Conservation (phyloP, 768 basidiomycete species). For the Lentinula detonsa region DNA sequence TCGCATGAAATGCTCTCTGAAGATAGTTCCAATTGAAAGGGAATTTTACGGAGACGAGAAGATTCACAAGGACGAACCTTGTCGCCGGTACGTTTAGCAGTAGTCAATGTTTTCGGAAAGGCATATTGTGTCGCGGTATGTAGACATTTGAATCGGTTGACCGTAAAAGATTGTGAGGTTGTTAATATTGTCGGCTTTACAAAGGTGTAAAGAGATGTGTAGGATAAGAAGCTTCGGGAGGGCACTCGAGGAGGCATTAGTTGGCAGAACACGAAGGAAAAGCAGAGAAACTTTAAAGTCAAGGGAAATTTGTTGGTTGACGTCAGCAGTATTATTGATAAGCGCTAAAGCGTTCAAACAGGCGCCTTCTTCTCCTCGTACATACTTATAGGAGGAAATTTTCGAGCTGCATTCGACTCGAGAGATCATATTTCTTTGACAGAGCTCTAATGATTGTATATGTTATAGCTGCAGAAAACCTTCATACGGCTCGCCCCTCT, state of each 20-base stretch:
- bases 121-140: constrained; percentile 17
- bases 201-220: constrained; percentile 55
- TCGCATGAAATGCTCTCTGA: constrained; percentile 75
- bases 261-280: constrained; percentile 6
- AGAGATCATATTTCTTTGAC: background rate
- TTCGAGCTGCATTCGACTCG: background rate
- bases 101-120: constrained; percentile 10
- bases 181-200: constrained; percentile 28
- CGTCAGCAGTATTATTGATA: background rate
- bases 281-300: background rate
- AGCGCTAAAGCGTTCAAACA: background rate
- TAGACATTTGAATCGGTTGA: constrained; percentile 31
- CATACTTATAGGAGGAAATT: background rate
- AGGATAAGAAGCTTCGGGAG: constrained; percentile 44
- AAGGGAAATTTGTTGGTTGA: background rate
- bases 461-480: background rate
- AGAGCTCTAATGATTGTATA: background rate
- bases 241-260: constrained; percentile 49
- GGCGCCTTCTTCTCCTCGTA: background rate
- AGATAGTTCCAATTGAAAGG: constrained; percentile 14
- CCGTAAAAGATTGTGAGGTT: constrained; percentile 30
- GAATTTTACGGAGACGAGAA: background rate
- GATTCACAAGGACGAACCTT: constrained; percentile 28
- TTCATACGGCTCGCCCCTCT: background rate
- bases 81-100: constrained; percentile 24